These are phyloP conservation scores for sorghum (Sorghum bicolor) DNA, from an alignment of 176 grass and related monocot genomes.

Conservation along the genomic window DNA sequence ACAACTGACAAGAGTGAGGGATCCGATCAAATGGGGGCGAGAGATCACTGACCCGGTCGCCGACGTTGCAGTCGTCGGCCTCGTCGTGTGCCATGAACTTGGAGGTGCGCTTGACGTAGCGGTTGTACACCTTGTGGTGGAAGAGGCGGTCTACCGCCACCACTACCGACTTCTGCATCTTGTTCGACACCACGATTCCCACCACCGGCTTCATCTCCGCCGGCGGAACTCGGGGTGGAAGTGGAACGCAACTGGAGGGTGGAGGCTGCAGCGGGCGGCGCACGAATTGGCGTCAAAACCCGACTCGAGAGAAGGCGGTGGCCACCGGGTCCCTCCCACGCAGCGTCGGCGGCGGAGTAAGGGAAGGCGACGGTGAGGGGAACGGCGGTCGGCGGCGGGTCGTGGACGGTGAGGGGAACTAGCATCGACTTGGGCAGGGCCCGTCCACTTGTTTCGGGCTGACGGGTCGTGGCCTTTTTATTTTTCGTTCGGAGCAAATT, in stretches of 20 bases:
- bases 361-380: neutral
- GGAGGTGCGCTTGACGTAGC: slow-evolving; percentile 93
- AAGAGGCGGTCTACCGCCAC: slow-evolving; percentile 94
- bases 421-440: neutral
- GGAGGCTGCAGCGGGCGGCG: too few relatives aligned
- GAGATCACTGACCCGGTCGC: slow-evolving; percentile 59
- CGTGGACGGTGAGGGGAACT: too few relatives aligned
- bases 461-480: too few relatives aligned
- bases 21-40: neutral
- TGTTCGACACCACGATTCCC: slow-evolving; percentile 93
- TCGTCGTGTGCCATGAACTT: slow-evolving; percentile 99
- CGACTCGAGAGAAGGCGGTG: too few relatives aligned
- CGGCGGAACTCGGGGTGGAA: neutral
- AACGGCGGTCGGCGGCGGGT: neutral
- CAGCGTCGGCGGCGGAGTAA: too few relatives aligned
- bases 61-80: slow-evolving; percentile 61
- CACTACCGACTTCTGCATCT: slow-evolving; percentile 97
- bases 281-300: too few relatives aligned
- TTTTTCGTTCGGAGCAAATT: too few relatives aligned
- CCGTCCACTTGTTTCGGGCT: too few relatives aligned
- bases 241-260: too few relatives aligned
- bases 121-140: slow-evolving; percentile 86
- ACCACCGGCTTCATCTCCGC: slow-evolving; percentile 72
- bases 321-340: neutral
- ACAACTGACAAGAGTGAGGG: neutral